Evolutionary conservation across 2,329 filamentous ascomycete species (phyloP).

Genomic region (Aspergillus quadricinctus): DNA sequence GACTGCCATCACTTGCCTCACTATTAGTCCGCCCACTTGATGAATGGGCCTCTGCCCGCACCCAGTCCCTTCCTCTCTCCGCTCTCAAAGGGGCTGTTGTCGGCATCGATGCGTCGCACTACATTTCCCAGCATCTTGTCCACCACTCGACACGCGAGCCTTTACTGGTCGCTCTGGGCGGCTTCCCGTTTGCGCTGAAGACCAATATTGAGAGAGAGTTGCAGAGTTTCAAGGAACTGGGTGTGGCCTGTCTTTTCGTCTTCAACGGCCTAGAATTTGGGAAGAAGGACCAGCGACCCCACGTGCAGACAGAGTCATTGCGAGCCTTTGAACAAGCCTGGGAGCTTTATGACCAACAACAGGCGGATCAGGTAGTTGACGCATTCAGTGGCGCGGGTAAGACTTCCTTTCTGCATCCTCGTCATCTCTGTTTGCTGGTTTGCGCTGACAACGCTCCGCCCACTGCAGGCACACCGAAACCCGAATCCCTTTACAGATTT

Average conservation of each 20-base stretch:
- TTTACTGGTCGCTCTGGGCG: slow-evolving; percentile 82
- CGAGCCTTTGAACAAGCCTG: slow-evolving; percentile 75
- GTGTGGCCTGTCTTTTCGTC: slow-evolving; percentile 78
- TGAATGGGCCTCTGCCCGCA: slow-evolving; percentile 53
- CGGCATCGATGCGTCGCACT: slow-evolving; percentile 86
- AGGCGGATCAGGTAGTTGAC: slow-evolving; percentile 74
- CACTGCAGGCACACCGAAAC: slow-evolving; percentile 60
- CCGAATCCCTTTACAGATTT: slow-evolving; percentile 69
- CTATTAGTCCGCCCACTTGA: slow-evolving; percentile 49
- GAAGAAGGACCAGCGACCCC: slow-evolving; percentile 63
- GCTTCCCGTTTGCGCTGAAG: slow-evolving; percentile 74
- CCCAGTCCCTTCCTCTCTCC: slow-evolving; percentile 58
- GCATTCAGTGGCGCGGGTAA: slow-evolving; percentile 82
- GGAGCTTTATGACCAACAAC: slow-evolving; percentile 76
- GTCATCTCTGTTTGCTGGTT: neutral
- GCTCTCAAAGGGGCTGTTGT: slow-evolving; percentile 71
- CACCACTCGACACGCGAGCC: slow-evolving; percentile 71
- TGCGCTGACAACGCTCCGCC: slow-evolving; percentile 23
- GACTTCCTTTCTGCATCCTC: slow-evolving; percentile 8
- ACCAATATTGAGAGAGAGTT: slow-evolving; percentile 73
- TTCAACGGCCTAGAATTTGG: slow-evolving; percentile 84
- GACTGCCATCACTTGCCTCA: neutral
- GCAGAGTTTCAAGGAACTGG: slow-evolving; percentile 63
- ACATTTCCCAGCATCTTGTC: slow-evolving; percentile 74
- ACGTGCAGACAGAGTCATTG: slow-evolving; percentile 58